These are phyloP conservation scores for Daedaleopsis sinensis DNA, from an alignment of 768 basidiomycete species.

Conservation along the genomic window DNA sequence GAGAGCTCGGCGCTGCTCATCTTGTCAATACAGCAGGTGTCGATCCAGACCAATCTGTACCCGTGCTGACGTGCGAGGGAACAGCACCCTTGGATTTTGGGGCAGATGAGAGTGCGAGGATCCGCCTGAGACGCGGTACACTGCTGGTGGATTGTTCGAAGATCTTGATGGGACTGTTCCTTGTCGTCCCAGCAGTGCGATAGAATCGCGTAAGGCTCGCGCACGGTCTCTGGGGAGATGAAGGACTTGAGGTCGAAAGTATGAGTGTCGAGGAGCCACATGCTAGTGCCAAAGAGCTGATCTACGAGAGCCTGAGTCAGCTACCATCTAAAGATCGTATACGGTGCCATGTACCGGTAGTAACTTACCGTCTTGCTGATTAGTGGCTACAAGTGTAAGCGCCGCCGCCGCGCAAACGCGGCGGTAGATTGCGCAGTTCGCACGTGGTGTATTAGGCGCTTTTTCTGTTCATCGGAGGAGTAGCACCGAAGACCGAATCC, in stretches of 20 bases:
- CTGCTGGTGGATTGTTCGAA: background rate
- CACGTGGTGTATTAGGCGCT: too few species aligned
- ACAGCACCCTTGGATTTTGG: slow-evolving; percentile 1
- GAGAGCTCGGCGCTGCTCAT: slow-evolving; percentile 6
- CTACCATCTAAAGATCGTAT: too few species aligned
- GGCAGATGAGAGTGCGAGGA: background rate
- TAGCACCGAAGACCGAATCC: too few species aligned
- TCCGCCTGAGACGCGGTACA: background rate
- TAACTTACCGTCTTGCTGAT: too few species aligned
- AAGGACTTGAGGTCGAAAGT: background rate
- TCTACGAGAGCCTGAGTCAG: too few species aligned
- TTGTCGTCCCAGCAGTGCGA: slow-evolving; percentile 5
- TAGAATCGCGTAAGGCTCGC: slow-evolving; percentile 7
- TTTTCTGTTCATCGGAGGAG: too few species aligned
- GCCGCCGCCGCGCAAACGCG: too few species aligned
- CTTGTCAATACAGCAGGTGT: slow-evolving; percentile 5
- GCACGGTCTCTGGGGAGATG: background rate
- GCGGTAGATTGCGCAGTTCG: too few species aligned
- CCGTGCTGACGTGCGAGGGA: background rate
- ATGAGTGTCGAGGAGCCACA: slow-evolving; percentile 9
- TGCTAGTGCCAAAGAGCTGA: too few species aligned
- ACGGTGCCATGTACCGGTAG: too few species aligned
- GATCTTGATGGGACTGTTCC: slow-evolving; percentile 4
- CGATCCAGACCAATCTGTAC: slow-evolving; percentile 5
- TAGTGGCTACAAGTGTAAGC: too few species aligned